A percentile compares a stretch with the other conserved stretches of the same genome.
phyloP scores from a whole-genome alignment of 352 stramenopile genomes.

The Phytophthora cactorum region DNA sequence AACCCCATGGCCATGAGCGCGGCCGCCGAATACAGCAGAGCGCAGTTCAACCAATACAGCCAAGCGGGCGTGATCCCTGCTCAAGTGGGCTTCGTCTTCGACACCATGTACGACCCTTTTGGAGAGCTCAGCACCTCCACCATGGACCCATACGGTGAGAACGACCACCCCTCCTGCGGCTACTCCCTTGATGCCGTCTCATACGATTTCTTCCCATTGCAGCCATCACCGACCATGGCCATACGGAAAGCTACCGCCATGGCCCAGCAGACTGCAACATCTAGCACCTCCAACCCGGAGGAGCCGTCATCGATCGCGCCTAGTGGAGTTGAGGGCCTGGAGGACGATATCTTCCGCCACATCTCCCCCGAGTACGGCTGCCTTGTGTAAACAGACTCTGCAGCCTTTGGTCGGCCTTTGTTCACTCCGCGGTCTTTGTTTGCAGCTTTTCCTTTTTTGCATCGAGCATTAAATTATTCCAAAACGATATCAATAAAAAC shows the following conservation, averaged over 20 bases:
- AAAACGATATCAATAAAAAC: constrained; percentile 35
- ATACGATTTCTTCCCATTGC: constrained; percentile 60
- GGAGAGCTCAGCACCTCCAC: constrained; percentile 41
- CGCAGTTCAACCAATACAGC: constrained; percentile 33
- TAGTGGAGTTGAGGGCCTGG: constrained; percentile 38
- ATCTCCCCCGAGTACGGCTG: constrained; percentile 88
- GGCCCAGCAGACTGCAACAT: constrained; percentile 10
- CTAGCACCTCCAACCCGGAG: constrained; percentile 10
- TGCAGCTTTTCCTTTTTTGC: constrained; percentile 25
- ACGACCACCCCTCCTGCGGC: constrained; percentile 53
- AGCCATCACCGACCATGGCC: constrained; percentile 56
- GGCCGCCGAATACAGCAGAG: constrained; percentile 31
- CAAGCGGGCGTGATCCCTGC: constrained; percentile 23
- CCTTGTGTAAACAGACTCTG: constrained; percentile 51
- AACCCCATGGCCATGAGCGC: constrained; percentile 35
- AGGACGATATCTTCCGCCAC: constrained; percentile 86
- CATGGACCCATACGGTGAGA: constrained; percentile 58
- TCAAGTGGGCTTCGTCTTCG: constrained; percentile 41
- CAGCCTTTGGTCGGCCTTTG: not conserved
- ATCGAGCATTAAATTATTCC: constrained; percentile 46
- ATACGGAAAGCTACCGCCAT: constrained; percentile 33
- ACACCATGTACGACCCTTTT: constrained; percentile 52
- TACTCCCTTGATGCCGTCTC: constrained; percentile 58
- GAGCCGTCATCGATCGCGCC: constrained; percentile 12
- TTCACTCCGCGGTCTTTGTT: constrained; percentile 23